Conservation (phyloP, 345 rosid species). For the Durio zibethinus region DNA sequence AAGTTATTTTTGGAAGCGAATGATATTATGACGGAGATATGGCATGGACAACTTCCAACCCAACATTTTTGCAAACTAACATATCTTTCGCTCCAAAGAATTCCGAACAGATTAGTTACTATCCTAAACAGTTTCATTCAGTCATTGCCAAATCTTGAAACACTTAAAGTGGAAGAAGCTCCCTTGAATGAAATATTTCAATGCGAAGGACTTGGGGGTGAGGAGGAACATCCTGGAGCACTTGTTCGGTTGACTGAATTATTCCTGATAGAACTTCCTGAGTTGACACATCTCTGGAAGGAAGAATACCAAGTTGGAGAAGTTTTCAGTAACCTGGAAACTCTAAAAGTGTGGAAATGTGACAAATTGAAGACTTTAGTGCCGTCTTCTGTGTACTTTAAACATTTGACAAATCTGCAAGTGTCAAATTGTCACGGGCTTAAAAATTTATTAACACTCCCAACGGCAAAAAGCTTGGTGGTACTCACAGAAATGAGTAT, state of each 20-base stretch:
- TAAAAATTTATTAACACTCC: neutral
- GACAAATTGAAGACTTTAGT: neutral
- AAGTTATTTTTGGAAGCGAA: neutral
- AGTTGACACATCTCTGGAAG: neutral
- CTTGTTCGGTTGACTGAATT: neutral
- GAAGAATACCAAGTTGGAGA: neutral
- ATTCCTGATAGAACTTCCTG: neutral
- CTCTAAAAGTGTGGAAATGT: neutral
- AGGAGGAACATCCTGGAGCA: neutral
- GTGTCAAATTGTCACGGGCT: conserved; percentile 8
- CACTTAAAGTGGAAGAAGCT: neutral
- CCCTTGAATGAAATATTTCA: neutral
- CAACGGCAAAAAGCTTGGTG: conserved; percentile 13
- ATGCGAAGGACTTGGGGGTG: neutral
- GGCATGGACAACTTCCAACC: neutral
- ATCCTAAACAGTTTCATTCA: no score
- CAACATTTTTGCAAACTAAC: neutral
- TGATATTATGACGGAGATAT: neutral
- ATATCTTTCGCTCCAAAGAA: neutral
- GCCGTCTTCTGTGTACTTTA: conserved; percentile 2
- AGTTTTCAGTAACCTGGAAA: neutral
- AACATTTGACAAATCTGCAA: neutral
- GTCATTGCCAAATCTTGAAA: neutral
- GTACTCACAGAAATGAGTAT: conserved; percentile 9
- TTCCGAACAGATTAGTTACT: no score